Evolutionary conservation across 179 eudicot species (phyloP).

Genomic region (Beta macrorhiza): DNA sequence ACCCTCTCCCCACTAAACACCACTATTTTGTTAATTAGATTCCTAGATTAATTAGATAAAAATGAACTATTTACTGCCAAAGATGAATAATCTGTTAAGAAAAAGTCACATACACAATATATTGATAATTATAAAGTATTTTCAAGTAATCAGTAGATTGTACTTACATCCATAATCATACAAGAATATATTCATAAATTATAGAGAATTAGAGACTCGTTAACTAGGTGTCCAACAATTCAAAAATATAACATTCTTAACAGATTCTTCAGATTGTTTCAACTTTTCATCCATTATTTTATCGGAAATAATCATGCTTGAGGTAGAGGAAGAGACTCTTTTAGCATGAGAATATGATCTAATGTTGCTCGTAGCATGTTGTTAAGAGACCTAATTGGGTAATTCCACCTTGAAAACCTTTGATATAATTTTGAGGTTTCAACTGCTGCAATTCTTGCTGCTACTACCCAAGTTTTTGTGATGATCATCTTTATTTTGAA

Average conservation of each 20-base stretch:
- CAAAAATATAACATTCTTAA: conserved; percentile 29
- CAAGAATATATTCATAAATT: too few relatives aligned
- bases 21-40: too few relatives aligned
- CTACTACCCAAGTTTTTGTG: neutral
- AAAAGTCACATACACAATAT: too few relatives aligned
- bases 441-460: conserved; percentile 20
- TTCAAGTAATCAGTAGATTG: too few relatives aligned
- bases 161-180: too few relatives aligned
- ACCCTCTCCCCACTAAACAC: too few relatives aligned
- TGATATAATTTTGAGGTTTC: conserved; percentile 23
- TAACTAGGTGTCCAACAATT: neutral
- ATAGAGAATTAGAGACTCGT: too few relatives aligned
- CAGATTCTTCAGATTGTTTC: conserved; percentile 23
- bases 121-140: too few relatives aligned
- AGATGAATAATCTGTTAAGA: too few relatives aligned
- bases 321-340: neutral
- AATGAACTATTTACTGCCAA: too few relatives aligned
- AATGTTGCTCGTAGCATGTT: conserved; percentile 12
- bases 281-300: conserved; percentile 12
- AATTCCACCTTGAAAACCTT: conserved; percentile 25
- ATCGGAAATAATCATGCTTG: neutral
- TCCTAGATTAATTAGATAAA: too few relatives aligned
- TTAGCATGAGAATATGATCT: conserved; percentile 22
- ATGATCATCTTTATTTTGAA: neutral
- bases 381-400: conserved; percentile 13